Percentiles rank a stretch among this genome's conserved stretches.
These are phyloP conservation scores for Komagataella kurtzmanii DNA, from an alignment of 805 yeast genomes.

Conservation along the genomic window DNA sequence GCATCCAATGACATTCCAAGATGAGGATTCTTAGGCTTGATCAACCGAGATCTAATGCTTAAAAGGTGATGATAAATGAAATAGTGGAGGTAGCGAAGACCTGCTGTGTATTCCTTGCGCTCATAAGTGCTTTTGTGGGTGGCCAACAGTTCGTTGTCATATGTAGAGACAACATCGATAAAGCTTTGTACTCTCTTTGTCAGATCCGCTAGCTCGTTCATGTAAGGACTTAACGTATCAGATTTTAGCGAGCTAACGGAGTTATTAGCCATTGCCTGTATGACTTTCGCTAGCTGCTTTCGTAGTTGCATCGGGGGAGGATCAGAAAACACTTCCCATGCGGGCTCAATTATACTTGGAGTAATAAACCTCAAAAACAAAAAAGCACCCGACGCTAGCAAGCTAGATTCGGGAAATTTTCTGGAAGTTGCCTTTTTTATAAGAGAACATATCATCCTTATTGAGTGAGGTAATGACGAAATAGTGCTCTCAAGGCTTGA, in stretches of 20 bases:
- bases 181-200: background rate
- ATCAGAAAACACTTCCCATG: constrained; percentile 21
- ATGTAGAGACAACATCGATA: background rate
- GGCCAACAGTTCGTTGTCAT: background rate
- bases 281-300: constrained; percentile 57
- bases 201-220: background rate
- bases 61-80: background rate
- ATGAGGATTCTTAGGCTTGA: background rate
- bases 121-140: background rate
- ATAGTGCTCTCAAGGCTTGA: background rate
- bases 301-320: background rate
- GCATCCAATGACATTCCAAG: background rate
- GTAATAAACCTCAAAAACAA: constrained; percentile 69
- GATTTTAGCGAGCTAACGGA: constrained; percentile 30
- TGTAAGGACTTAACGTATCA: background rate
- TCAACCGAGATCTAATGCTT: background rate
- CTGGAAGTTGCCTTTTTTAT: constrained; percentile 41
- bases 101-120: background rate
- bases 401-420: constrained; percentile 55
- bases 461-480: constrained; percentile 45
- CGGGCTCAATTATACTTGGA: constrained; percentile 88
- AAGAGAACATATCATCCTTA: constrained; percentile 57
- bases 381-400: constrained; percentile 74
- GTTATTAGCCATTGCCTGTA: constrained; percentile 83
- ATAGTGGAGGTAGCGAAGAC: background rate